Conservation (phyloP, 1,284 basidiomycete species). For the Irpex sp. region DNA sequence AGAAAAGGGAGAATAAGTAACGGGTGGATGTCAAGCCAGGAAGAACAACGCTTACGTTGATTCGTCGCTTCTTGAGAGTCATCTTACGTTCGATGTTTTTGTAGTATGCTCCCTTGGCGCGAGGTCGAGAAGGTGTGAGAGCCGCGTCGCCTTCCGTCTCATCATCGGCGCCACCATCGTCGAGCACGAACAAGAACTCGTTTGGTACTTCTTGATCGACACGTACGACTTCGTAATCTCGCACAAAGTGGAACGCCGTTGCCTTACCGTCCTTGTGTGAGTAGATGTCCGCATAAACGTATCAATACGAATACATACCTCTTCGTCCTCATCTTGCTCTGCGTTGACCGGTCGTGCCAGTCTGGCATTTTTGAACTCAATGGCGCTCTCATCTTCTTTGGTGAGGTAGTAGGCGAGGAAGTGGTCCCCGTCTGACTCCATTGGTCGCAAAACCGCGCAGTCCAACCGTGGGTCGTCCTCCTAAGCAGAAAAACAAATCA, state of each 20-base stretch:
- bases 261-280: conserved; percentile 4
- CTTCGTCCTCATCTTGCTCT: conserved; percentile 45
- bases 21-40: no score
- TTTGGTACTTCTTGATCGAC: conserved; percentile 80
- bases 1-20: not conserved
- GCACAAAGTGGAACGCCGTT: conserved; percentile 60
- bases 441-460: conserved; percentile 81
- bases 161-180: conserved; percentile 45
- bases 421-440: conserved; percentile 81
- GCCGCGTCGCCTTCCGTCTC: conserved; percentile 31
- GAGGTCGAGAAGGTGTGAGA: conserved; percentile 16
- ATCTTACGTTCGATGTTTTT: conserved; percentile 85
- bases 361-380: conserved; percentile 26
- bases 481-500: conserved; percentile 28
- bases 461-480: conserved; percentile 73
- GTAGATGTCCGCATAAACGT: conserved; percentile 1
- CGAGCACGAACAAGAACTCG: conserved; percentile 76
- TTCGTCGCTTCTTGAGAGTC: conserved; percentile 78
- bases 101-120: conserved; percentile 68
- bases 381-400: conserved; percentile 56
- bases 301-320: not conserved
- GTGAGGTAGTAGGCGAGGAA: conserved; percentile 89
- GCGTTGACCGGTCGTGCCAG: conserved; percentile 32
- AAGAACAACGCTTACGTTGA: conserved; percentile 42
- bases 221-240: conserved; percentile 80